Evolutionary conservation across 108 stramenopile genomes (phyloP).

Genomic region (Skeletonema potamos): DNA sequence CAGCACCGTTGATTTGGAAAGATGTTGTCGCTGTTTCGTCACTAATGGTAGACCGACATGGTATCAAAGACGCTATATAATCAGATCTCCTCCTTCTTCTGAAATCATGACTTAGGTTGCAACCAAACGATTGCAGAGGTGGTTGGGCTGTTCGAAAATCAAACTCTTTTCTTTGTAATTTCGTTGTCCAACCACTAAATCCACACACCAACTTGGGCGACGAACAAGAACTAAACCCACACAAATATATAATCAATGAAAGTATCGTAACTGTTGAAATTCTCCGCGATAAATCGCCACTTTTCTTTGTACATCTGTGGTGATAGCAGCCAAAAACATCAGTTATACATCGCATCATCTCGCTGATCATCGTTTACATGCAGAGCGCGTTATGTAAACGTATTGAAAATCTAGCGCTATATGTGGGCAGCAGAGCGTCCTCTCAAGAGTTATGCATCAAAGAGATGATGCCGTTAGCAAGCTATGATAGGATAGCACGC

Average conservation of each 20-base stretch:
- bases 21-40: background rate
- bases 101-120: background rate
- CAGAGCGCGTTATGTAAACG: background rate
- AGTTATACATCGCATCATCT: background rate
- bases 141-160: no score
- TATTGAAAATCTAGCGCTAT: background rate
- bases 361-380: background rate
- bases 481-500: background rate
- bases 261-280: background rate
- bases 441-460: background rate
- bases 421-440: background rate
- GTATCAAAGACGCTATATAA: background rate
- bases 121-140: background rate
- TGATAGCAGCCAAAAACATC: background rate
- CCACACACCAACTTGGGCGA: background rate
- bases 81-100: background rate
- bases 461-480: background rate
- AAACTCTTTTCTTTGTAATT: background rate
- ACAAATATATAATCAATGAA: background rate
- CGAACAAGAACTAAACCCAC: background rate
- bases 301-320: background rate
- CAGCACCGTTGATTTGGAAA: background rate
- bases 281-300: background rate
- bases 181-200: background rate
- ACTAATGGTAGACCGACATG: background rate